These are phyloP conservation scores for Gossypium stocksii DNA, from an alignment of 345 rosid species.

Conservation along the genomic window DNA sequence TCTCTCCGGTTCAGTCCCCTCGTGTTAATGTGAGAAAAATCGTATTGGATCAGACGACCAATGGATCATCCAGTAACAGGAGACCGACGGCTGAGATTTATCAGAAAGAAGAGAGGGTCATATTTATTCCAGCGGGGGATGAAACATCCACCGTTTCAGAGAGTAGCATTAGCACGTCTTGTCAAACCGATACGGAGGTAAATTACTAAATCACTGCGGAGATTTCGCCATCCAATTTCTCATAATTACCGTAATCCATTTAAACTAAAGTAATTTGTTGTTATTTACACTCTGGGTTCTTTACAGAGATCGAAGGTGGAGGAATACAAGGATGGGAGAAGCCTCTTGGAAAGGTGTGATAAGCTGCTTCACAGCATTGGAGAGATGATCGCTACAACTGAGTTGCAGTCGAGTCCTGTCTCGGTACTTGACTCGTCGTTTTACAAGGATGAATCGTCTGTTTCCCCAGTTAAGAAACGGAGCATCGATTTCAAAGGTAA, in stretches of 20 bases:
- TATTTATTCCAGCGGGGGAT: constrained; percentile 34
- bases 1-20: constrained; percentile 47
- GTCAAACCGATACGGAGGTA: constrained; percentile 64
- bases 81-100: constrained; percentile 30
- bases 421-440: constrained; percentile 85
- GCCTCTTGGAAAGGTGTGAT: constrained; percentile 77
- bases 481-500: constrained; percentile 59
- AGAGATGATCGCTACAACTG: constrained; percentile 57
- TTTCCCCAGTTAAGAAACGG: constrained; percentile 79
- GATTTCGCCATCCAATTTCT: neutral
- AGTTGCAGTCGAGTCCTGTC: constrained; percentile 89
- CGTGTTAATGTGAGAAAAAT: constrained; percentile 29
- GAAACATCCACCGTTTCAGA: constrained; percentile 52
- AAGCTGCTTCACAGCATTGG: constrained; percentile 85
- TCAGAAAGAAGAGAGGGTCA: constrained; percentile 26
- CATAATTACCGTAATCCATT: neutral
- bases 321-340: constrained; percentile 60
- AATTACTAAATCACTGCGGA: neutral
- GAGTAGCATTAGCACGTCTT: constrained; percentile 43
- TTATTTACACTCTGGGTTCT: neutral
- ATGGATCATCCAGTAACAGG: constrained; percentile 34
- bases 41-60: constrained; percentile 29
- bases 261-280: neutral
- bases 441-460: constrained; percentile 77
- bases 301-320: constrained; percentile 52